Evolutionary conservation across 805 yeast species (phyloP).

Genomic region (Spathaspora arborariae): DNA sequence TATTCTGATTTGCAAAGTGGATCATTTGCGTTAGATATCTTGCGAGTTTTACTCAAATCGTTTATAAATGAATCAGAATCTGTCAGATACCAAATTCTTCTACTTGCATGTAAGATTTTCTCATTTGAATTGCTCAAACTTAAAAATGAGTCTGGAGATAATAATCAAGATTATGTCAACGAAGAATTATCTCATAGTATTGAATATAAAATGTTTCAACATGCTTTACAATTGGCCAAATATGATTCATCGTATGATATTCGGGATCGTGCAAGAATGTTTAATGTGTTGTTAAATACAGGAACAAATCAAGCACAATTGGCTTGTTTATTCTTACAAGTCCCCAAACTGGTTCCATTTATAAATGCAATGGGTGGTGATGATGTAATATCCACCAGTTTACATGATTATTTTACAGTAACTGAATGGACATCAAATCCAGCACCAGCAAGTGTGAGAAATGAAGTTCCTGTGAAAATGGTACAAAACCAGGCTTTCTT

Average conservation of each 20-base stretch:
- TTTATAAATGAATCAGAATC: constrained; percentile 53
- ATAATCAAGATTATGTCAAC: constrained; percentile 10
- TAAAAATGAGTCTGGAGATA: constrained; percentile 18
- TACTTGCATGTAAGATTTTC: constrained; percentile 69
- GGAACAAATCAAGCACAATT: constrained; percentile 45
- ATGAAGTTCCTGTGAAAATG: constrained; percentile 16
- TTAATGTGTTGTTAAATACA: constrained; percentile 55
- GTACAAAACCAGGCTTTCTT: constrained; percentile 14
- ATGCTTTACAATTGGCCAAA: constrained; percentile 59
- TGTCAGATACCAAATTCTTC: constrained; percentile 68
- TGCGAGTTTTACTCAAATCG: constrained; percentile 51
- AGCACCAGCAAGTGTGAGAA: constrained; percentile 25
- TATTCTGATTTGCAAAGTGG: constrained; percentile 41
- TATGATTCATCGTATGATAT: constrained; percentile 75
- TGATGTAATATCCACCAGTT: constrained; percentile 7
- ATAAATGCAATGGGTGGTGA: constrained; percentile 13
- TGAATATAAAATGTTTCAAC: constrained; percentile 52
- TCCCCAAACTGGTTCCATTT: constrained; percentile 66
- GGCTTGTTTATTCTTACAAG: constrained; percentile 69
- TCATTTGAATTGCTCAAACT: constrained; percentile 49
- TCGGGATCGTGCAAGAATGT: constrained; percentile 79
- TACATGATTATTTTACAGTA: constrained; percentile 22
- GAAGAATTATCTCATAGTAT: constrained; percentile 12
- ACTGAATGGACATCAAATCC: constrained; percentile 45
- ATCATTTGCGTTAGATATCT: constrained; percentile 67